Base-by-base conservation (phyloP, 73 alveolate species). In the Paramecium octaurelia region DNA sequence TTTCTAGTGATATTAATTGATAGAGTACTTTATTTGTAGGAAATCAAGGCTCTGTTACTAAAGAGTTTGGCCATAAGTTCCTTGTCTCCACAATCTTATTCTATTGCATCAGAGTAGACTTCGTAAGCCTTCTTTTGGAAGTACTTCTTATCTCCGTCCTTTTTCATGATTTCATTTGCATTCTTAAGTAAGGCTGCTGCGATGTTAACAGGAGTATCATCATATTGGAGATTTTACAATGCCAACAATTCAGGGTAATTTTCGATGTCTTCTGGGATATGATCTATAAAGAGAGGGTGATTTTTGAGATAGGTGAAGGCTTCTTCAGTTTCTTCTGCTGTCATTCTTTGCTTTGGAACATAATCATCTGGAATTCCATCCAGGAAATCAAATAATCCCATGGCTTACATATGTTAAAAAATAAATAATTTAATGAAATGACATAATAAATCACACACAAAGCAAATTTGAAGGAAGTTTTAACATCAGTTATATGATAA, bases 291-390 rank as follows among this genome's bases (percentile, higher is more conserved):
- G 16, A 89, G 92, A 11, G 94, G 94, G 73, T 89, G 94, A 11
- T 89, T 89, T 60, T 89, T 89, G 21, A 89, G 57, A 71, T 89
- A 89, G 0, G 46, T 54, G 8, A 83, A 70, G 12, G 94, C 75
- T 54, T 68, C 94, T 71, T 89, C 94, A 10, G 88, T 70, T 54
- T 89, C 94, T 70, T 89, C 94, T n/a, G 94, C 92, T 59, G 92
- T 89, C 94, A 89, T 89, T 71, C 91, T 89, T 64, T 77, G 42
- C 60, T 89, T 89, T 70, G 94, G 88, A 23, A 58, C 94, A 77
- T 83, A 89, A 70, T 89, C 94, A 71, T 89, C 94, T 29, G 94
- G 94, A 36, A 89, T 89, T 59, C 88, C 94, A 44, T 89, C 94
- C 59, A 89, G 88, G 46, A 89, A 89, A 21, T 83, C 94, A 42